These are phyloP conservation scores for Ganoderma leucocontextum DNA, from an alignment of 1,284 basidiomycete species.

Conservation along the genomic window DNA sequence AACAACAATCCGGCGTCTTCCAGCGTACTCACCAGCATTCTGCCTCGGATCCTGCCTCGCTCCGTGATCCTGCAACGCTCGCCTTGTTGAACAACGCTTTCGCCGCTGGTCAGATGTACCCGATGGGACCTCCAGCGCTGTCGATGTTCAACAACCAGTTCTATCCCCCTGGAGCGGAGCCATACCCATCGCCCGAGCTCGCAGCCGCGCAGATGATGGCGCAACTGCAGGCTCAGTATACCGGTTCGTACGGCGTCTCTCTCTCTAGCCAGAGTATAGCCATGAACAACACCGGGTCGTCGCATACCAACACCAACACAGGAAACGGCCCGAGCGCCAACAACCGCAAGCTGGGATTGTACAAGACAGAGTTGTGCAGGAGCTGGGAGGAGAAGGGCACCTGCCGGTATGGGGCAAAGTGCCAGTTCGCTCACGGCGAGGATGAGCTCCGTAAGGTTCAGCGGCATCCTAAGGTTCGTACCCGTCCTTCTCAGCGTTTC, in stretches of 20 bases:
- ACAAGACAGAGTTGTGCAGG: slow-evolving; percentile 92
- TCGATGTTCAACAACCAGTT: slow-evolving; percentile 74
- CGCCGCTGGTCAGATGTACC: slow-evolving; percentile 48
- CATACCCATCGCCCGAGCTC: slow-evolving; percentile 60
- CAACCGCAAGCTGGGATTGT: slow-evolving; percentile 87
- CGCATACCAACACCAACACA: slow-evolving; percentile 40
- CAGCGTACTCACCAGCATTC: slow-evolving; percentile 80
- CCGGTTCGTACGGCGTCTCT: slow-evolving; percentile 61
- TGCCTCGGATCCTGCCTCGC: slow-evolving; percentile 76
- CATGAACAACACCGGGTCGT: slow-evolving; percentile 30
- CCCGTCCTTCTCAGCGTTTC: slow-evolving; percentile 8
- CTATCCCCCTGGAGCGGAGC: slow-evolving; percentile 63
- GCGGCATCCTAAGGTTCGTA: slow-evolving; percentile 84
- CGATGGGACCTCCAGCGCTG: slow-evolving; percentile 54
- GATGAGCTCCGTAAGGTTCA: slow-evolving; percentile 83
- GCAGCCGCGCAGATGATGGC: slow-evolving; percentile 63
- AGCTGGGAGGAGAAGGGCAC: slow-evolving; percentile 93
- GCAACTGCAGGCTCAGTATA: slow-evolving; percentile 54
- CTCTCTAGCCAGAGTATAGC: slow-evolving; percentile 35
- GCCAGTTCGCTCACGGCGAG: slow-evolving; percentile 92
- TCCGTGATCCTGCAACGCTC: slow-evolving; percentile 71
- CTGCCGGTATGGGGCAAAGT: slow-evolving; percentile 89
- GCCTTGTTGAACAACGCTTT: slow-evolving; percentile 67
- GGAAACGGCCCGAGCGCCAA: slow-evolving; percentile 81
- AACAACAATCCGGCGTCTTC: slow-evolving; percentile 77